A percentile compares a stretch with the other conserved stretches of the same genome.
Evolutionary conservation across 2,329 filamentous ascomycete genomes (phyloP).

Genomic region (Zasmidium angulare): DNA sequence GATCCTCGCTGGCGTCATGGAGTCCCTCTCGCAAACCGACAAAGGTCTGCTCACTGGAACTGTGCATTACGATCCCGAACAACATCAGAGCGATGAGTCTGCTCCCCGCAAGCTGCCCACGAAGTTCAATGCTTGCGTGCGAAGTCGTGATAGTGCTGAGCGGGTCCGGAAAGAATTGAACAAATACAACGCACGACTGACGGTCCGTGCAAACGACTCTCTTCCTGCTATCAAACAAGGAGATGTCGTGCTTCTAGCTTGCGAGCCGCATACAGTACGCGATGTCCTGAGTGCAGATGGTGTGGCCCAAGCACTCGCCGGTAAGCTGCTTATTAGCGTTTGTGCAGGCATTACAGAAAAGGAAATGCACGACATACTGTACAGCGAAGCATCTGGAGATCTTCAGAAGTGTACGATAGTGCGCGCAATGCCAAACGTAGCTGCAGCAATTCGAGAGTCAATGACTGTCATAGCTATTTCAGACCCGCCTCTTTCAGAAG

Average conservation of each 20-base stretch:
- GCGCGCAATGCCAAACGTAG: slow-evolving; percentile 82
- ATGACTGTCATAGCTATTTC: slow-evolving; percentile 75
- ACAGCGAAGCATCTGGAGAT: slow-evolving; percentile 51
- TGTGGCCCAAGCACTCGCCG: slow-evolving; percentile 69
- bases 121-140: slow-evolving; percentile 79
- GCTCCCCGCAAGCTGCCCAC: slow-evolving; percentile 63
- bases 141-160: slow-evolving; percentile 66
- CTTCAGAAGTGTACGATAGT: slow-evolving; percentile 63
- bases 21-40: slow-evolving; percentile 58
- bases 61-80: not conserved
- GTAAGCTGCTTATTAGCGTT: slow-evolving; percentile 80
- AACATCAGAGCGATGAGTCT: slow-evolving; percentile 1
- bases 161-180: slow-evolving; percentile 66
- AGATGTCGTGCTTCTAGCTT: slow-evolving; percentile 74
- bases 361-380: slow-evolving; percentile 60
- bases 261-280: slow-evolving; percentile 74
- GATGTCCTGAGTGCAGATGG: slow-evolving; percentile 67
- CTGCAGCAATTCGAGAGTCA: slow-evolving; percentile 72
- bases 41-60: slow-evolving; percentile 34
- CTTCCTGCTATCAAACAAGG: slow-evolving; percentile 64
- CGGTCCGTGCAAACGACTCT: slow-evolving; percentile 71
- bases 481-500: slow-evolving; percentile 56
- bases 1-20: slow-evolving; percentile 76
- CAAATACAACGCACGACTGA: slow-evolving; percentile 62
- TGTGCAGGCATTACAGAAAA: slow-evolving; percentile 71